These are phyloP conservation scores for Sporobolomyces phaffii DNA, from an alignment of 768 basidiomycete species.

Conservation along the genomic window DNA sequence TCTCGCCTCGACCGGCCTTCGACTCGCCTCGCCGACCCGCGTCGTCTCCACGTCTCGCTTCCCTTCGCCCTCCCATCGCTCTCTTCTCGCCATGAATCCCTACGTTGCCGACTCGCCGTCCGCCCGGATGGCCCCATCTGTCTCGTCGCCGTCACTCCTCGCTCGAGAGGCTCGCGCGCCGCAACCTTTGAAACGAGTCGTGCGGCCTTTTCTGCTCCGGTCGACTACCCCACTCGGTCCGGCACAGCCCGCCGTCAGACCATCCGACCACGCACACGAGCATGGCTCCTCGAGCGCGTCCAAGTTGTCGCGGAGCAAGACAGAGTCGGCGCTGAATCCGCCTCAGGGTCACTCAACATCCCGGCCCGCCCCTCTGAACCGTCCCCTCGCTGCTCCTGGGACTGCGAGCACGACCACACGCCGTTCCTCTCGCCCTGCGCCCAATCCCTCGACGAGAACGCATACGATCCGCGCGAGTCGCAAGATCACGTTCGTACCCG, in stretches of 20 bases:
- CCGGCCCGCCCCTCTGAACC: neutral
- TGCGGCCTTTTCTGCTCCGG: neutral
- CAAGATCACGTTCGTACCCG: slow-evolving; percentile 4
- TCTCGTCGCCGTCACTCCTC: slow-evolving; percentile 2
- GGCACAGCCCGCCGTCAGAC: too few species aligned
- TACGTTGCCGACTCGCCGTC: neutral
- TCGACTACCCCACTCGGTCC: slow-evolving; percentile 1
- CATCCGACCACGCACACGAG: neutral
- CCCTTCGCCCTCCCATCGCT: too few species aligned
- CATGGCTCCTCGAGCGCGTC: neutral
- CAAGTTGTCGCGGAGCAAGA: slow-evolving; percentile 2
- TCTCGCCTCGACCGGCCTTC: too few species aligned
- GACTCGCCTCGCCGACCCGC: too few species aligned
- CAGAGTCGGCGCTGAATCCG: neutral
- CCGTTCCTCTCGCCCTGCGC: neutral
- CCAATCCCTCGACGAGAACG: neutral
- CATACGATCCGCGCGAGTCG: slow-evolving; percentile 5
- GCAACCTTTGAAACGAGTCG: neutral
- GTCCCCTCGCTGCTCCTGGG: neutral
- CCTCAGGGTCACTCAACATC: neutral
- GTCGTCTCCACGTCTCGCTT: too few species aligned
- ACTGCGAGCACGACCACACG: neutral
- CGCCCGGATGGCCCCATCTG: neutral
- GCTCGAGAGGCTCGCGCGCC: neutral
- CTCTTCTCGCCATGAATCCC: neutral